Percentiles rank a stretch among this genome's conserved stretches.
Conservation (phyloP, 2,329 filamentous ascomycete genomes). For the Xylariaceae sp. region DNA sequence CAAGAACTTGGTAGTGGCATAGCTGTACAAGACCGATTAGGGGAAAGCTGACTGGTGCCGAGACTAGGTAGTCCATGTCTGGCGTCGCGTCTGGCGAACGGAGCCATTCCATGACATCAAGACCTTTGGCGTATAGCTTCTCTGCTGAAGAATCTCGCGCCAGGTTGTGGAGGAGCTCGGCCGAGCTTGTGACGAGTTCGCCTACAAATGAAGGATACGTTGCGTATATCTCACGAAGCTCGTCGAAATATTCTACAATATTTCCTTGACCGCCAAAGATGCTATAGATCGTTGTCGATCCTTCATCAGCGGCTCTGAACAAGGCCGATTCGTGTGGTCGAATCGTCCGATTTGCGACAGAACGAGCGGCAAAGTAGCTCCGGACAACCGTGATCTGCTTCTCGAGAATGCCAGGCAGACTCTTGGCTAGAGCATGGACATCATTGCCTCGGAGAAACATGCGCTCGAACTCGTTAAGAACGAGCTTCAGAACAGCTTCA, state of each 20-base stretch:
- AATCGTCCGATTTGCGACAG: constrained; percentile 78
- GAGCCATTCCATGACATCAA: constrained; percentile 92
- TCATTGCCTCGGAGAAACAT: constrained; percentile 94
- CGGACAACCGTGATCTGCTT: constrained; percentile 90
- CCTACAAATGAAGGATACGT: constrained; percentile 90
- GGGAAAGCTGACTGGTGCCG: constrained; percentile 91
- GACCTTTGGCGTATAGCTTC: constrained; percentile 95
- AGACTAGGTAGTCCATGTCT: constrained; percentile 90
- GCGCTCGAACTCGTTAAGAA: constrained; percentile 94
- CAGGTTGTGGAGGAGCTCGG: constrained; percentile 81
- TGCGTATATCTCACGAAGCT: constrained; percentile 83
- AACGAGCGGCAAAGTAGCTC: constrained; percentile 87
- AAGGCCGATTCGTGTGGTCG: constrained; percentile 92
- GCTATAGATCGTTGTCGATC: constrained; percentile 79
- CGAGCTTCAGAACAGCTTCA: constrained; percentile 85
- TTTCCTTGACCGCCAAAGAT: constrained; percentile 98
- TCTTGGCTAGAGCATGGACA: constrained; percentile 83
- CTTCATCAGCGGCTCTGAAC: constrained; percentile 80
- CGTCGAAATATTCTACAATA: constrained; percentile 99
- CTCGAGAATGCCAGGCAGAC: constrained; percentile 80
- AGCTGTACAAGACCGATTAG: constrained; percentile 95
- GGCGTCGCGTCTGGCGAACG: constrained; percentile 85
- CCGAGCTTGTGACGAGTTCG: constrained; percentile 75
- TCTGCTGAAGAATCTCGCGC: constrained; percentile 80
- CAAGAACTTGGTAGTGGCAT: constrained; percentile 91